Percentiles rank a stretch among this genome's conserved stretches.
Evolutionary conservation across 768 basidiomycete genomes (phyloP).

Genomic region (Macrolepiota fuliginosa): DNA sequence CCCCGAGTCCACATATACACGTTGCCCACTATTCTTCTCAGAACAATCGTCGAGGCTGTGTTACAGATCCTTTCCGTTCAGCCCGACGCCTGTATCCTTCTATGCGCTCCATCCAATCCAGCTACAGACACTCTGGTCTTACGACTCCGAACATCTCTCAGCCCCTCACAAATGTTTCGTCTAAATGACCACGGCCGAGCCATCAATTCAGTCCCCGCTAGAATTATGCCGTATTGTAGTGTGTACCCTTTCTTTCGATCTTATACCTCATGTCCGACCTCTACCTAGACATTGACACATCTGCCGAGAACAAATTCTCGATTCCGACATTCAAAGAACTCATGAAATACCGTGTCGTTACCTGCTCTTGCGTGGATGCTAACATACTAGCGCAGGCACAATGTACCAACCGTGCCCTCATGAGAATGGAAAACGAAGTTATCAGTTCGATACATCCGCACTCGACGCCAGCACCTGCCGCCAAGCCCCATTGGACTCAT

Average conservation of each 20-base stretch:
- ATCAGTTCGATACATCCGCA: slow-evolving; percentile 37
- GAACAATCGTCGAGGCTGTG: slow-evolving; percentile 49
- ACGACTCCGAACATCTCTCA: slow-evolving; percentile 35
- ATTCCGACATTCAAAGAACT: slow-evolving; percentile 45
- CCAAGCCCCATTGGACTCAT: slow-evolving; percentile 51
- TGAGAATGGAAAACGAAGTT: slow-evolving; percentile 38
- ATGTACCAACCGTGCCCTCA: slow-evolving; percentile 40
- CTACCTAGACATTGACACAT: slow-evolving; percentile 36
- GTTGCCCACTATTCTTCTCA: slow-evolving; percentile 15
- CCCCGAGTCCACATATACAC: background rate
- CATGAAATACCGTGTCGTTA: slow-evolving; percentile 45
- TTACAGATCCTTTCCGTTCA: slow-evolving; percentile 47
- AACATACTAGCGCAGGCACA: slow-evolving; percentile 40
- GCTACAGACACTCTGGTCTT: slow-evolving; percentile 48
- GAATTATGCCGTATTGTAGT: slow-evolving; percentile 49
- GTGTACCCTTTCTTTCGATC: slow-evolving; percentile 16
- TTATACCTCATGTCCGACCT: background rate
- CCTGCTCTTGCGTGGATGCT: slow-evolving; percentile 46
- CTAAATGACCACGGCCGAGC: slow-evolving; percentile 48
- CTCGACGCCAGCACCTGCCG: slow-evolving; percentile 20
- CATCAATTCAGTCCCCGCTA: slow-evolving; percentile 46
- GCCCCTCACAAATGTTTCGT: slow-evolving; percentile 43
- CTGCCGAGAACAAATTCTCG: slow-evolving; percentile 35
- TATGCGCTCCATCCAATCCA: slow-evolving; percentile 51
- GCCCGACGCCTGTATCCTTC: slow-evolving; percentile 43